A percentile compares a stretch with the other conserved stretches of the same genome.
phyloP scores from a whole-genome alignment of 208 protist species.

The Acanthamoeba sp. region DNA sequence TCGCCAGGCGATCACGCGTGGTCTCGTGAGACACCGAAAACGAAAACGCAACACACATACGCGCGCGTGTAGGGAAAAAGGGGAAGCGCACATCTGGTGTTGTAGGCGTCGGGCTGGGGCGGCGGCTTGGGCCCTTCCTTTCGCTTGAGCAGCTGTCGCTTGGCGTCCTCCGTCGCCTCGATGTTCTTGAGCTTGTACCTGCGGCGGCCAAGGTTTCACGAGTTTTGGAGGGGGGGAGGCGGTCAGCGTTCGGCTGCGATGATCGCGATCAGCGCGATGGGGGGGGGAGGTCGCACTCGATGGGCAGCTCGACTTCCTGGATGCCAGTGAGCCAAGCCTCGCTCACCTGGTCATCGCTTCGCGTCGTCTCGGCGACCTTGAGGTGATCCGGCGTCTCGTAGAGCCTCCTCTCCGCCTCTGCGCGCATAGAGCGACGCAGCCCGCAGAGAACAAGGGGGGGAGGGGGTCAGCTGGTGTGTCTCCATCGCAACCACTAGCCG shows the following conservation, averaged over 20 bases:
- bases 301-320: slow-evolving; percentile 51
- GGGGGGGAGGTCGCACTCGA: not conserved
- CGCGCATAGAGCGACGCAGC: too few relatives aligned
- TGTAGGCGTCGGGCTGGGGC: not conserved
- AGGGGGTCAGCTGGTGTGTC: too few relatives aligned
- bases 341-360: slow-evolving; percentile 48
- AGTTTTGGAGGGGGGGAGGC: too few relatives aligned
- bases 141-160: slow-evolving; percentile 8
- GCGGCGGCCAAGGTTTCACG: too few relatives aligned
- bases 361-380: not conserved
- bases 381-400: slow-evolving; percentile 40
- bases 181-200: slow-evolving; percentile 62
- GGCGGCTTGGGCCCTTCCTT: not conserved
- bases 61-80: too few relatives aligned
- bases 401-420: slow-evolving; percentile 8
- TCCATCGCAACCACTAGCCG: too few relatives aligned
- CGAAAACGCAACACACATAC: too few relatives aligned
- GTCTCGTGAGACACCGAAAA: too few relatives aligned
- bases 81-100: slow-evolving; percentile 34
- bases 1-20: not conserved
- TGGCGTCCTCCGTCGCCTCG: slow-evolving; percentile 44
- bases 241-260: too few relatives aligned
- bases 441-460: too few relatives aligned
- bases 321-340: slow-evolving; percentile 52
- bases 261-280: too few relatives aligned